phyloP scores from a whole-genome alignment of 768 basidiomycete species.

The Mycena olivaceomarginata region DNA sequence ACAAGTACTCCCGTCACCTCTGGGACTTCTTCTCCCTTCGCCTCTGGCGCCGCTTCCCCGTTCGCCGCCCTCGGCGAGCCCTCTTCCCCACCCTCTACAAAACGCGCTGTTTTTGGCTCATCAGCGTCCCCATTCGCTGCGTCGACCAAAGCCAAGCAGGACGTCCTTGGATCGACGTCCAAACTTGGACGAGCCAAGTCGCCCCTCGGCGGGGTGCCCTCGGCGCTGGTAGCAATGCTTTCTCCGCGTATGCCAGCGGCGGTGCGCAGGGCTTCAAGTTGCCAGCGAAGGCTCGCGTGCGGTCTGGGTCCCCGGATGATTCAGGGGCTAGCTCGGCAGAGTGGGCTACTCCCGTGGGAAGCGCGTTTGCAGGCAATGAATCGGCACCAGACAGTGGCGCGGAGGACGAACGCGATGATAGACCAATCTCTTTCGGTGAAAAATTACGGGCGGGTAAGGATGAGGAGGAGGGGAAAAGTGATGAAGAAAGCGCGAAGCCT shows the following conservation, averaged over 20 bases:
- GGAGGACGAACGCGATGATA: slow-evolving; percentile 69
- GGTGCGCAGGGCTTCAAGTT: slow-evolving; percentile 71
- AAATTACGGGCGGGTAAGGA: slow-evolving; percentile 79
- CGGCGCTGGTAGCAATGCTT: slow-evolving; percentile 68
- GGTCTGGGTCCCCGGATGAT: slow-evolving; percentile 70
- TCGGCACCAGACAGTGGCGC: slow-evolving; percentile 60
- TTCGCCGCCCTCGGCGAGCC: slow-evolving; percentile 32
- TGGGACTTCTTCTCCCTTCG: slow-evolving; percentile 41
- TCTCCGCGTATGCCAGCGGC: slow-evolving; percentile 75
- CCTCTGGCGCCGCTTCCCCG: background rate
- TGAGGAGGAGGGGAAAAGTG: slow-evolving; percentile 68
- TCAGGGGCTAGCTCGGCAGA: slow-evolving; percentile 68
- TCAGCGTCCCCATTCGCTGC: slow-evolving; percentile 49
- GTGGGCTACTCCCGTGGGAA: slow-evolving; percentile 51
- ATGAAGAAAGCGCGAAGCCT: slow-evolving; percentile 70
- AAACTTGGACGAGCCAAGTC: slow-evolving; percentile 72
- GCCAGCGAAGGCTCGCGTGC: slow-evolving; percentile 73
- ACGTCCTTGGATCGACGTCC: slow-evolving; percentile 64
- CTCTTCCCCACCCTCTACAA: slow-evolving; percentile 42
- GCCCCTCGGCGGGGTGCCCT: slow-evolving; percentile 69
- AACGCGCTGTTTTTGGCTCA: slow-evolving; percentile 42
- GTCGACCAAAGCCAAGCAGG: slow-evolving; percentile 68
- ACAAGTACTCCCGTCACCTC: slow-evolving; percentile 50
- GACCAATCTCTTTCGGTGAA: slow-evolving; percentile 74
- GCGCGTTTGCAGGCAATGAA: slow-evolving; percentile 53